Evolutionary conservation across 116 monocot genomes (phyloP), one percentile per base, ranked within the genome.

Genomic region (Cymodocea nodosa): DNA sequence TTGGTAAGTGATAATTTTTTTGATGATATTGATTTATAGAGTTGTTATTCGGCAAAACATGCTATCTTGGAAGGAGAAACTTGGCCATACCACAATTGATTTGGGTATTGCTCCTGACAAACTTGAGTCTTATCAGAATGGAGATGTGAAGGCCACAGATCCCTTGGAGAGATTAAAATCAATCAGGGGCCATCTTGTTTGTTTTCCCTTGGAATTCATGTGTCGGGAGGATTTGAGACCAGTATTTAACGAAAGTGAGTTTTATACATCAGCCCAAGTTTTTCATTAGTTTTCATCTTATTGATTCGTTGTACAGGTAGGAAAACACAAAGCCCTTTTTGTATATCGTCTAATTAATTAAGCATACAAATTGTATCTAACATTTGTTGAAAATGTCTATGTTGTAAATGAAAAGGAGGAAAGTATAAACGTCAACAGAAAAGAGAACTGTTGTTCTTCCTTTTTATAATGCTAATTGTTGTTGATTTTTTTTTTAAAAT

Each of bases 151-250:
- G 56, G 67, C 57, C 3, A 74, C 76, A 4, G 79, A 84, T 66
- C 80, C 98, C 24, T 20, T 79, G 75, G 86, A 91, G 70, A 84
- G 78, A 70, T 82, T 98, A 68, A 63, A 77, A 24, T 50, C 86
- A 0, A 74, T 89, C 51, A 88, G 73, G 67, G 98, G 98, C 17
- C 89, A 89, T 68, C 87, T 98, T 51, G 98, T 98, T 78, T 86
- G 78, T 25, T 98, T 98, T 60, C 98, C 98, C 0, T 60, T 92
- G 57, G 74, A 98, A 37, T 98, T 92, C 68, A 98, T 98, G 98
- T 86, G 89, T 61, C 64, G 76, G 66, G 98, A 91, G 71, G 86
- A 98, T 77, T 68, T 98, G 65, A 76, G 85, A 72, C 97, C 97
- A 15, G 79, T 75, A 14, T 85, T 97, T 62, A 88, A 77, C 40